Conservation (phyloP, 2,329 filamentous ascomycete species). For the Beauveria medogensis region DNA sequence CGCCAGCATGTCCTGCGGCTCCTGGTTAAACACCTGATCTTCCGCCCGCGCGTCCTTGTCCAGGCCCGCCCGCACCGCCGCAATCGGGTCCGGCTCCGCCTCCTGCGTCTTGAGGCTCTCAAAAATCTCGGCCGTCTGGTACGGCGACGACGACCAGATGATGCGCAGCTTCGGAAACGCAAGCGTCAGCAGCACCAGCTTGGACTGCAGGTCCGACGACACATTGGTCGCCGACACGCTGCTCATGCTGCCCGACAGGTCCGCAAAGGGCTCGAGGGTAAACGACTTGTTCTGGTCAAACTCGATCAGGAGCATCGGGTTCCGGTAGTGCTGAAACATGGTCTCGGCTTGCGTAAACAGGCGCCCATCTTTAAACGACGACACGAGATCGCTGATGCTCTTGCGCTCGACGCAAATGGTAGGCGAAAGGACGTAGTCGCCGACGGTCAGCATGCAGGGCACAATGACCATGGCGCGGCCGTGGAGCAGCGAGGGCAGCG, state of each 20-base stretch:
- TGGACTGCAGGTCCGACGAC: constrained; percentile 74
- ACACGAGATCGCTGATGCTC: constrained; percentile 82
- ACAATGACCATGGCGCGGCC: constrained; percentile 82
- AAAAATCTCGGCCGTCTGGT: constrained; percentile 96
- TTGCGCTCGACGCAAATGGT: constrained; percentile 92
- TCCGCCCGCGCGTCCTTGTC: constrained; percentile 45
- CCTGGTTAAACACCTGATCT: constrained; percentile 68
- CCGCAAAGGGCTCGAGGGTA: constrained; percentile 76
- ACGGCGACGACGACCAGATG: constrained; percentile 88
- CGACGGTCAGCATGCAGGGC: constrained; percentile 92
- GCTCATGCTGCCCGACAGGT: constrained; percentile 52
- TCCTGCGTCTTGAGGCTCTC: constrained; percentile 85
- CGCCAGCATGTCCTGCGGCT: constrained; percentile 84
- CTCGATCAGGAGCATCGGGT: constrained; percentile 87
- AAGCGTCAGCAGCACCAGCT: constrained; percentile 84
- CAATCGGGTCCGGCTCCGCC: constrained; percentile 81
- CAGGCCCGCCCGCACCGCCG: constrained; percentile 77
- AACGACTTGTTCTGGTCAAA: constrained; percentile 98
- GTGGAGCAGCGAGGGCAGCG: constrained; percentile 82
- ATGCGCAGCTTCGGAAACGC: constrained; percentile 85
- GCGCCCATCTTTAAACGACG: constrained; percentile 83
- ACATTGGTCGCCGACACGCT: constrained; percentile 52
- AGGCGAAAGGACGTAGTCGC: constrained; percentile 89
- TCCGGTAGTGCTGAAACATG: constrained; percentile 90
- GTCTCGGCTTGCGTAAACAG: constrained; percentile 87